These are phyloP conservation scores for Starmerella floricola DNA, from an alignment of 805 yeast genomes.

Conservation along the genomic window DNA sequence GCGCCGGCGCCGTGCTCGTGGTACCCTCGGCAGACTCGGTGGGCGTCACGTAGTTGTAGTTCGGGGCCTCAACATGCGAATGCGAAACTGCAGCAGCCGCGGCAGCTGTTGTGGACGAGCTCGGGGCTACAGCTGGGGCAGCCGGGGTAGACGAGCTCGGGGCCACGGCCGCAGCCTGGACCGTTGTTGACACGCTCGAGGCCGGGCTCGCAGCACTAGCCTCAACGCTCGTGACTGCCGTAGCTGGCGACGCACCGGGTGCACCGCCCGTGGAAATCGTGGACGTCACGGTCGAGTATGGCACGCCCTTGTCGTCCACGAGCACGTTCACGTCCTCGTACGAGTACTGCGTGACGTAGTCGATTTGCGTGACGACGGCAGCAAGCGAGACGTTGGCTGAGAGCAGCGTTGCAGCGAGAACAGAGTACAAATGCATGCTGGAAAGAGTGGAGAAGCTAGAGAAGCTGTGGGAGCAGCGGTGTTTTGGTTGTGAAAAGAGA, in stretches of 20 bases:
- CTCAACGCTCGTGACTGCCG: not conserved
- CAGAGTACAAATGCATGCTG: not conserved
- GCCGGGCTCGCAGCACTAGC: not conserved
- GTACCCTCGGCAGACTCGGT: not conserved
- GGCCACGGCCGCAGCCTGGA: not conserved
- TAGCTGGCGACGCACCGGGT: not conserved
- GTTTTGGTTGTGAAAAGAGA: no score
- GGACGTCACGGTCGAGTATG: conserved; percentile 17
- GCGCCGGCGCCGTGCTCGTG: conserved; percentile 3
- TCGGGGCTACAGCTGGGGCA: conserved; percentile 1
- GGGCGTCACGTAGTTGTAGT: conserved; percentile 4
- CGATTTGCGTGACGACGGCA: conserved; percentile 20
- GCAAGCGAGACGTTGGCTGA: conserved; percentile 6
- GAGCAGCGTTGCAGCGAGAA: not conserved
- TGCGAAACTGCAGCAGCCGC: not conserved
- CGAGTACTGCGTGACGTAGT: conserved; percentile 19
- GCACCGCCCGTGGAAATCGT: not conserved
- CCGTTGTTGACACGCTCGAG: not conserved
- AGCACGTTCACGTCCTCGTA: conserved; percentile 21
- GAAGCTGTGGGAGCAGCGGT: conserved; percentile 4
- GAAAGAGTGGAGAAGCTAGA: not conserved
- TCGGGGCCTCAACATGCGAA: not conserved
- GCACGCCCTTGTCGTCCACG: conserved; percentile 21
- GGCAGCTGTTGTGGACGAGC: not conserved
- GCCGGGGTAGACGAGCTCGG: conserved; percentile 2